Conservation (phyloP, 495 filamentous ascomycete genomes). For the Penicillium bialowiezense region DNA sequence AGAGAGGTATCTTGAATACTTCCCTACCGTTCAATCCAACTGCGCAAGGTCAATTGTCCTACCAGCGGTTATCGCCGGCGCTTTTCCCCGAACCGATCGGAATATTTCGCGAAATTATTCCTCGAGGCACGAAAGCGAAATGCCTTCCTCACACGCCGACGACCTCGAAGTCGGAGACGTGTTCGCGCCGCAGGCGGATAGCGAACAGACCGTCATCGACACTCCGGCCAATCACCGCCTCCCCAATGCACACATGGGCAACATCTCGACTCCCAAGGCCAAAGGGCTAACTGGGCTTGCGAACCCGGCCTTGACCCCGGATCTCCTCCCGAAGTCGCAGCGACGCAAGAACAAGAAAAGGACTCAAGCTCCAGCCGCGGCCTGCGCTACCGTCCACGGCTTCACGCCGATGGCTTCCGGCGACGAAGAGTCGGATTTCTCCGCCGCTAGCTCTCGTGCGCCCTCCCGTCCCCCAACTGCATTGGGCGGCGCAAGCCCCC, state of each 20-base stretch:
- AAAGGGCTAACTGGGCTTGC: conserved; percentile 5
- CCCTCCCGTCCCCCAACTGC: conserved; percentile 27
- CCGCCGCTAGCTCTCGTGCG: conserved; percentile 47
- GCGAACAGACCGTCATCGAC: conserved; percentile 26
- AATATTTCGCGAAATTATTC: not conserved
- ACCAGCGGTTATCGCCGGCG: conserved; percentile 9
- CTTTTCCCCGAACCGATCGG: not conserved
- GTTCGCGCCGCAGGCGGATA: conserved; percentile 44
- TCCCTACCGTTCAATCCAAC: conserved; percentile 17
- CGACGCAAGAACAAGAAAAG: conserved; percentile 51
- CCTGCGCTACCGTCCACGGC: conserved; percentile 71
- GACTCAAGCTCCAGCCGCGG: conserved; percentile 52
- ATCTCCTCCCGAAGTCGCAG: conserved; percentile 33
- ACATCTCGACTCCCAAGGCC: conserved; percentile 25
- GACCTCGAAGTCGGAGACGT: conserved; percentile 47
- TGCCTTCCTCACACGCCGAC: conserved; percentile 27
- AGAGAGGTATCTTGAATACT: conserved; percentile 18
- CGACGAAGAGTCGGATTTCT: conserved; percentile 81
- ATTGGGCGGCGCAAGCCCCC: conserved; percentile 46
- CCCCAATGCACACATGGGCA: conserved; percentile 31
- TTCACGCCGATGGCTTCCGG: conserved; percentile 84
- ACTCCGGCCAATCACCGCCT: conserved; percentile 22
- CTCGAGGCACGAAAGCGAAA: conserved; percentile 8
- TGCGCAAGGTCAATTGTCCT: conserved; percentile 21
- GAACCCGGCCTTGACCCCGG: conserved; percentile 24